A percentile compares a stretch with the other conserved stretches of the same genome.
Evolutionary conservation across 306 rosid species (phyloP).

Genomic region (Gynostemma pentaphyllum): DNA sequence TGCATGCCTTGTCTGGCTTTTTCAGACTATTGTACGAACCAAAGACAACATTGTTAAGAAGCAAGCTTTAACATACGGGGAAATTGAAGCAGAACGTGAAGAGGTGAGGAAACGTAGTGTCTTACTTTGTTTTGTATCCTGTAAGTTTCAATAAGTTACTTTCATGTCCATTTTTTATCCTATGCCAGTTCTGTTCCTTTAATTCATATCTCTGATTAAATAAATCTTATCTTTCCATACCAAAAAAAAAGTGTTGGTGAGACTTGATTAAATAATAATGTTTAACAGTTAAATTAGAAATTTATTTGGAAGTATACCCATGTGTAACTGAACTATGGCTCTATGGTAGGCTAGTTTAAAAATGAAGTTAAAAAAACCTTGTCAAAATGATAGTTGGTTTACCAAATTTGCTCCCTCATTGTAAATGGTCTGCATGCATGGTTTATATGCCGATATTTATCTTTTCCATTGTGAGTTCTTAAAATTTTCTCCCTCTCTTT

Average conservation of each 20-base stretch:
- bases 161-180: no score
- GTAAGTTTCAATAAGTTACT: background rate
- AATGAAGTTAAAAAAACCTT: background rate
- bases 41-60: conserved; percentile 89
- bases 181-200: no score
- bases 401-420: background rate
- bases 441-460: background rate
- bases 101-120: conserved; percentile 46
- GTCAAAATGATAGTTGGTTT: background rate
- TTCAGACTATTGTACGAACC: conserved; percentile 68
- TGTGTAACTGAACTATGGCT: background rate
- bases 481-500: background rate
- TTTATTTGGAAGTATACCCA: background rate
- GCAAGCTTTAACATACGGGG: conserved; percentile 91
- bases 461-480: background rate
- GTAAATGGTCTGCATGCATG: background rate
- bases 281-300: background rate
- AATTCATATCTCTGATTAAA: no score
- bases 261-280: background rate
- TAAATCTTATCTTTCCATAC: no score
- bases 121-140: background rate
- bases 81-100: conserved; percentile 93
- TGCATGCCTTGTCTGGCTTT: conserved; percentile 7
- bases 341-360: background rate
- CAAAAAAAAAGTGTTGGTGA: no score